Evolutionary conservation across 768 basidiomycete genomes (phyloP).

Genomic region (Suillus alpinus): DNA sequence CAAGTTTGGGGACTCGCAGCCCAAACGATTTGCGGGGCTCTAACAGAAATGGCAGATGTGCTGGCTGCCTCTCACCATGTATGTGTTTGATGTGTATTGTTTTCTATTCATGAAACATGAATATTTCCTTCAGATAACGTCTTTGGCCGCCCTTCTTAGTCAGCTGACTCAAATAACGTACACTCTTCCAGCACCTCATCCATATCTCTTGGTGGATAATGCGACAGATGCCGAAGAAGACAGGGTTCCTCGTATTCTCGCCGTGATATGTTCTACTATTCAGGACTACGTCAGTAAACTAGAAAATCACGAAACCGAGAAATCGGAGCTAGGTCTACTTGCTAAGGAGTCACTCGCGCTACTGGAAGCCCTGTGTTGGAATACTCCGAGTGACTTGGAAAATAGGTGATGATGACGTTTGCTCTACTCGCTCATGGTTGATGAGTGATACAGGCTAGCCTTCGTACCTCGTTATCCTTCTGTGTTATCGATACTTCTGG

Average conservation of each 20-base stretch:
- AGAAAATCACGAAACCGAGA: constrained; percentile 25
- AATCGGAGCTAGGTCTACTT: constrained; percentile 28
- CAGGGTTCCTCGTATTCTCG: constrained; percentile 34
- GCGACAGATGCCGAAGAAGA: constrained; percentile 20
- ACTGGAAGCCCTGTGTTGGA: constrained; percentile 54
- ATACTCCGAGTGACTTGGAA: constrained; percentile 41
- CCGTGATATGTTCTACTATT: constrained; percentile 41
- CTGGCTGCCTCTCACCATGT: constrained; percentile 38
- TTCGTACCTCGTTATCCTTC: constrained; percentile 37
- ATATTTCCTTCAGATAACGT: constrained; percentile 36
- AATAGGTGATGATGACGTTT: constrained; percentile 24
- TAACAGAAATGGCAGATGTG: constrained; percentile 38
- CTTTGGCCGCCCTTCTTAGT: constrained; percentile 51
- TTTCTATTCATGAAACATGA: constrained; percentile 4
- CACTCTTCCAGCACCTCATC: constrained; percentile 47
- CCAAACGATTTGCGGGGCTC: constrained; percentile 31
- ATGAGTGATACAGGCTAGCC: constrained; percentile 31
- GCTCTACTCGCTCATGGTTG: neutral
- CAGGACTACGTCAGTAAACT: constrained; percentile 36
- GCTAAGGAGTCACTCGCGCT: constrained; percentile 43
- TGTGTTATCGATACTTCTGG: constrained; percentile 47
- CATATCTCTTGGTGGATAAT: constrained; percentile 32
- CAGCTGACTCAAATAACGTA: constrained; percentile 47
- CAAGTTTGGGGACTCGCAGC: constrained; percentile 19
- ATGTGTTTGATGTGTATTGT: neutral